These are phyloP conservation scores for Rhodotorula taiwanensis DNA, from an alignment of 768 basidiomycete species.

Conservation along the genomic window DNA sequence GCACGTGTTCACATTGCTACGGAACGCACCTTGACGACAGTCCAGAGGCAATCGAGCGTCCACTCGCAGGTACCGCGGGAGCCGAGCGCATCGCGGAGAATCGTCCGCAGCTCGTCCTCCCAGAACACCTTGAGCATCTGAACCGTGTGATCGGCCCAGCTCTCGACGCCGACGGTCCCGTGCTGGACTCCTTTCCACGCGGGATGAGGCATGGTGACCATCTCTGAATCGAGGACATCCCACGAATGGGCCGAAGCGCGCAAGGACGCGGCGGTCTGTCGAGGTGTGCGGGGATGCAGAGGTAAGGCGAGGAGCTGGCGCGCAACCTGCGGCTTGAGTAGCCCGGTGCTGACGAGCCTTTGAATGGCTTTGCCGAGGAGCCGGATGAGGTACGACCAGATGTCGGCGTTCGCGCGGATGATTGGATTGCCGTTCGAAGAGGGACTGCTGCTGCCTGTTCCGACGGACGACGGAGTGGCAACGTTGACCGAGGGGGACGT, in stretches of 20 bases:
- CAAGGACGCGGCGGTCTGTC: conserved; percentile 33
- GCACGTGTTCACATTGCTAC: no score
- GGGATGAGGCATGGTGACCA: conserved; percentile 30
- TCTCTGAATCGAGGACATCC: conserved; percentile 25
- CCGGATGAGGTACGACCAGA: conserved; percentile 37
- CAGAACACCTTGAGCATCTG: conserved; percentile 36
- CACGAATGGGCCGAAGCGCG: conserved; percentile 33
- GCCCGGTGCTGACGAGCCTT: conserved; percentile 39
- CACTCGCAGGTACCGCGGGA: conserved; percentile 32
- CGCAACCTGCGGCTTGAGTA: conserved; percentile 39
- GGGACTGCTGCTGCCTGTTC: no score
- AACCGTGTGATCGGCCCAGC: conserved; percentile 36
- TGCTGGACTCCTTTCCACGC: conserved; percentile 36
- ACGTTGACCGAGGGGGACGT: background rate
- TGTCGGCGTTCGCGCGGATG: conserved; percentile 13
- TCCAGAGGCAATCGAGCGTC: conserved; percentile 34
- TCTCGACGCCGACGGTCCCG: conserved; percentile 29
- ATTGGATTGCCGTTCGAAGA: no score
- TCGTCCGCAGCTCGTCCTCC: conserved; percentile 23
- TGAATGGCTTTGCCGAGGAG: conserved; percentile 39
- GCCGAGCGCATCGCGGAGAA: conserved; percentile 29
- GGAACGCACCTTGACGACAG: conserved; percentile 25
- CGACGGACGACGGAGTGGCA: no score
- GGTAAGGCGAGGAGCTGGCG: conserved; percentile 38
- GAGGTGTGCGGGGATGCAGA: conserved; percentile 36